Evolutionary conservation across 108 stramenopile genomes (phyloP).

Genomic region (Pseudonitzschia pungens): DNA sequence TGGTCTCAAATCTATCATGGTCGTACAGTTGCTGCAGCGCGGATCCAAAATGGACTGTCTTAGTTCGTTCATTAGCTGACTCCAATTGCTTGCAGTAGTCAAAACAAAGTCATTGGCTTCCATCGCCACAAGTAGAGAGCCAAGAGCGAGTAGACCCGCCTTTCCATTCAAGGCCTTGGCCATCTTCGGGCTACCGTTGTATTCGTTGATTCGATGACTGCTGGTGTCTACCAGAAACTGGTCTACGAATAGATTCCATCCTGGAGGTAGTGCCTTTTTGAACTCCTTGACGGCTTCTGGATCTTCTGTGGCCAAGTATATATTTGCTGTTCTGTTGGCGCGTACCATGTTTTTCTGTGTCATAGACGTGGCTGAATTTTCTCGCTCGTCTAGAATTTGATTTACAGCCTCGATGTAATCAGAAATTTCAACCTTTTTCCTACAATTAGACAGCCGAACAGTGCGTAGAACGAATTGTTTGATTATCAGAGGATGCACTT

Average conservation of each 20-base stretch:
- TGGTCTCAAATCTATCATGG: slow-evolving; percentile 39
- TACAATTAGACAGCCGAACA: background rate
- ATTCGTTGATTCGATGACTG: slow-evolving; percentile 15
- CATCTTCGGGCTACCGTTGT: slow-evolving; percentile 20
- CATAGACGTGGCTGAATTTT: background rate
- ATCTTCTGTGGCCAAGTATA: slow-evolving; percentile 55
- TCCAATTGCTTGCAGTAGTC: slow-evolving; percentile 60
- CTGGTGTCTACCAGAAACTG: slow-evolving; percentile 29
- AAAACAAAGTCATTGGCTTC: slow-evolving; percentile 64
- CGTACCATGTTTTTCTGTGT: background rate
- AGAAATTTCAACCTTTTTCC: slow-evolving; percentile 34
- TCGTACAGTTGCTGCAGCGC: slow-evolving; percentile 42
- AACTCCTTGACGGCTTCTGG: slow-evolving; percentile 45
- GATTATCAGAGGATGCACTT: background rate
- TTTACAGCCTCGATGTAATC: slow-evolving; percentile 43
- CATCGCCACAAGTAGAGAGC: slow-evolving; percentile 54
- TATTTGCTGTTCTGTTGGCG: slow-evolving; percentile 18
- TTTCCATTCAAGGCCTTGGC: slow-evolving; percentile 24
- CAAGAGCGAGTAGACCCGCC: slow-evolving; percentile 45
- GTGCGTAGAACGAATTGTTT: background rate
- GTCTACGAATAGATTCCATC: slow-evolving; percentile 51
- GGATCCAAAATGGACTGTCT: slow-evolving; percentile 46
- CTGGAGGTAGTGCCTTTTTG: slow-evolving; percentile 9
- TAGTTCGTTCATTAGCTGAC: slow-evolving; percentile 55
- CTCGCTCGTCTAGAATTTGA: slow-evolving; percentile 29